Evolutionary conservation across 1,284 basidiomycete species (phyloP), one percentile per base, ranked within the genome.

Genomic region (Ganoderma sinense): DNA sequence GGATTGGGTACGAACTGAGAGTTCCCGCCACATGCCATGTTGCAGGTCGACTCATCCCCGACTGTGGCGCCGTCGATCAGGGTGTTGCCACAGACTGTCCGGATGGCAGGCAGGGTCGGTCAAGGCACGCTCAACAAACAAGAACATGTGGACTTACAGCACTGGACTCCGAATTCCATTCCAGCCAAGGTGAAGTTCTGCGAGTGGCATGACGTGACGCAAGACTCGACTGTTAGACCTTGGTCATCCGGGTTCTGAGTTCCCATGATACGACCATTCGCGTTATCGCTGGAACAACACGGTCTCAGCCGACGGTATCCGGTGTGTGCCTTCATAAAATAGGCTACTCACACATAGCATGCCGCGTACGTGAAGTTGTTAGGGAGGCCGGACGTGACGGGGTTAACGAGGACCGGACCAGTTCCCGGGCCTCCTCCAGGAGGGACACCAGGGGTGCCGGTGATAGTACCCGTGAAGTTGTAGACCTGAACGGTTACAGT

Each of bases 11-110:
- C 88, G 75, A 72, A 92, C 91, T 85, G 84, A n/a, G 87, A 53
- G 71, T 88, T 89, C 16, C 90, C 92, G 36, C 85, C 85, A 71
- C 92, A 94, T 3, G 82, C 85, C 89, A 90, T 91, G 77, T 86
- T 87, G 74, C 93, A 94, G 62, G 85, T 85, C 29, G 82, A 78
- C 0, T 85, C 86, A 0, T 80, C 71, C 0, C 85, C 85, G n/a
- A 76, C 51, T 1, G 84, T 84, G 20, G 88, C 90, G 20, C 90
- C 92, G 60, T 88, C 84, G 26, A 90, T 82, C 48, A 93, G 76
- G 29, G 82, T 79, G 70, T 89, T 82, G 10, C 89, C 90, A 73
- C 92, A 94, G 81, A 88, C 91, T 91, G 70, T 23, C 43, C 23
- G 10, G 16, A 14, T n/a, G 59, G 10, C 6, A 16, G 43, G 67